phyloP scores from a whole-genome alignment of 2,329 filamentous ascomycete genomes.

The Pyrenochaeta sp. region DNA sequence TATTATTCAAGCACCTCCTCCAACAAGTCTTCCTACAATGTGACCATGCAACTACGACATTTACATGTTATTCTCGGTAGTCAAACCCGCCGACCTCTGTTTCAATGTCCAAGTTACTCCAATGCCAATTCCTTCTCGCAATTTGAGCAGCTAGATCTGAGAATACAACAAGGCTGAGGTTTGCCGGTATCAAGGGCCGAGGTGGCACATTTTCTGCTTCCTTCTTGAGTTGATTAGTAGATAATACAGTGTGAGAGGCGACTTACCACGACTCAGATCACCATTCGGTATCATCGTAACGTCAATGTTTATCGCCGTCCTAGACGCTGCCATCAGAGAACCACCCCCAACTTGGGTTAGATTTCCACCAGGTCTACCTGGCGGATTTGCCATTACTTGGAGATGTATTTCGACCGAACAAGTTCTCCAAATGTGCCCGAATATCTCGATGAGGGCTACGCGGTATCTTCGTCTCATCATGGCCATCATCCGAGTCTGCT shows the following conservation, averaged over 20 bases:
- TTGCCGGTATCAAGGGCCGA: not conserved
- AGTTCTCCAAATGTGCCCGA: not conserved
- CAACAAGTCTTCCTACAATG: too few species aligned
- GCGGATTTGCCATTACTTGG: not conserved
- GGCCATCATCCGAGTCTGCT: not conserved
- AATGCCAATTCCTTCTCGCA: constrained; percentile 1
- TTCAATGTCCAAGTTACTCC: not conserved
- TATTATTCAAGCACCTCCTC: too few species aligned
- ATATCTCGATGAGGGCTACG: not conserved
- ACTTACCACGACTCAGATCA: not conserved
- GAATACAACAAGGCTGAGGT: not conserved
- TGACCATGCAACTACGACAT: too few species aligned
- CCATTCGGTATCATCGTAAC: not conserved
- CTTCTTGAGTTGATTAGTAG: not conserved
- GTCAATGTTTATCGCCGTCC: not conserved
- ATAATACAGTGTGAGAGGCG: too few species aligned
- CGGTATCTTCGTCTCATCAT: not conserved
- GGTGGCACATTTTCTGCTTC: not conserved
- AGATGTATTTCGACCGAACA: not conserved
- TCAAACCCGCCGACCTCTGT: too few species aligned
- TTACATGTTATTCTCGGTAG: too few species aligned
- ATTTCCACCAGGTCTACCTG: too few species aligned
- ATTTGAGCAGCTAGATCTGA: constrained; percentile 2
- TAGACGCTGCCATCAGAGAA: not conserved
- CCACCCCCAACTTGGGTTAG: not conserved